Evolutionary conservation across 148 eudicot species (phyloP).

Genomic region (Polygonum maritimum): DNA sequence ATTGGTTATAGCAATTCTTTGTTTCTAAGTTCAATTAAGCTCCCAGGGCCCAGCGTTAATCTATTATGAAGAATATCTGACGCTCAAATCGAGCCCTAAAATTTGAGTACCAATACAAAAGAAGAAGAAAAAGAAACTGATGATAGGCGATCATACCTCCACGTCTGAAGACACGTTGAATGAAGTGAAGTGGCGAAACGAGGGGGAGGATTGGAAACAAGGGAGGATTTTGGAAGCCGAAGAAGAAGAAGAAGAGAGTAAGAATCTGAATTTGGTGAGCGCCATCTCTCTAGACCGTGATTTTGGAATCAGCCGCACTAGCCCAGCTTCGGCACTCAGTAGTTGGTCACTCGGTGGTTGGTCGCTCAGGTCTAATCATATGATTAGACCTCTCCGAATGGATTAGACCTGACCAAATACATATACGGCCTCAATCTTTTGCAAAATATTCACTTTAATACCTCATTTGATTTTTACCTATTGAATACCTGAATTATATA

Average conservation of each 20-base stretch:
- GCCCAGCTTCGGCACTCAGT: not conserved
- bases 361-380: no score
- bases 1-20: not conserved
- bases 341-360: not conserved
- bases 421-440: no score
- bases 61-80: not conserved
- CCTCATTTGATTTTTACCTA: no score
- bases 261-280: slow-evolving; percentile 4
- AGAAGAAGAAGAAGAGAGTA: not conserved
- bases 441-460: no score
- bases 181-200: slow-evolving; percentile 4
- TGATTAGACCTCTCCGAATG: no score
- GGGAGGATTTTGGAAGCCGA: not conserved
- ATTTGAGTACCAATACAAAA: not conserved
- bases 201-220: not conserved
- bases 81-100: not conserved
- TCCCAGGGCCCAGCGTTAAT: not conserved
- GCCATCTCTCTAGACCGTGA: not conserved
- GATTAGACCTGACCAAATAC: no score
- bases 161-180: not conserved
- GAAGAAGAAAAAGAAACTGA: not conserved
- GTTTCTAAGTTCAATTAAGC: not conserved
- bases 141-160: slow-evolving; percentile 8
- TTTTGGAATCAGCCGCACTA: not conserved
- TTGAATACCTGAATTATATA: no score